Base-by-base conservation (phyloP, 192 early-diverging fungal genomes). In the Fimicolochytrium jonesii region DNA sequence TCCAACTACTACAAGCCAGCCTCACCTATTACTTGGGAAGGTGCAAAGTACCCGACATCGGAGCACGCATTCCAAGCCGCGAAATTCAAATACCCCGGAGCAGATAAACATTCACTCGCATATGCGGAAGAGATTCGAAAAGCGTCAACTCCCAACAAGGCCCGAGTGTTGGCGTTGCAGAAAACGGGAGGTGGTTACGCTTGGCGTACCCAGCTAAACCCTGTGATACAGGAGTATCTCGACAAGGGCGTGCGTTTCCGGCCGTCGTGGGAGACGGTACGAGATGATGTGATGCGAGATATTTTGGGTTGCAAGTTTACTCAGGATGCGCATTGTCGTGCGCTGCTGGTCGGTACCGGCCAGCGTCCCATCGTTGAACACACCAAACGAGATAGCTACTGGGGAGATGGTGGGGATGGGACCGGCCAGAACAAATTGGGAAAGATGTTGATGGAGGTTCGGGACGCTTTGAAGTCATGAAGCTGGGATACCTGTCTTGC, bases 371-470 rank as follows among this genome's bases (percentile, higher is more conserved):
- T 78, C 2, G 68, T 80, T 6, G 76, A 78, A 47, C 76, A 78
- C 59, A 78, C 76, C 17, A 48, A 51, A 28, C 28, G 56, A 7
- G 76, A 78, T 80, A 54, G n/a, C 11, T 78, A 79, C 36, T 78
- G 76, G 76, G 76, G 61, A 11, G 76, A 78, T 61, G 76, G 76
- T 2, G 76, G 76, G 22, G 68, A 80, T 68, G 77, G 77, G 10
- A 70, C 20, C 2, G 76, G 76, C 20, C 37, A 28, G 32, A 78
- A 78, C 48, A 59, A 18, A 29, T 48, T 78, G 23, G 76, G 76
- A 26, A 30, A 47, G 4, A 25, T 78, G 29, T 62, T 78, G 30
- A 80, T 78, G 77, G 42, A 51, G 41, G 50, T 80, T 10, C 52
- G 76, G 43, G n/a, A n/a, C n/a, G n/a, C n/a, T n/a, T n/a, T n/a